phyloP scores from a whole-genome alignment of 768 basidiomycete genomes.

The Calocybe gangraenosa region DNA sequence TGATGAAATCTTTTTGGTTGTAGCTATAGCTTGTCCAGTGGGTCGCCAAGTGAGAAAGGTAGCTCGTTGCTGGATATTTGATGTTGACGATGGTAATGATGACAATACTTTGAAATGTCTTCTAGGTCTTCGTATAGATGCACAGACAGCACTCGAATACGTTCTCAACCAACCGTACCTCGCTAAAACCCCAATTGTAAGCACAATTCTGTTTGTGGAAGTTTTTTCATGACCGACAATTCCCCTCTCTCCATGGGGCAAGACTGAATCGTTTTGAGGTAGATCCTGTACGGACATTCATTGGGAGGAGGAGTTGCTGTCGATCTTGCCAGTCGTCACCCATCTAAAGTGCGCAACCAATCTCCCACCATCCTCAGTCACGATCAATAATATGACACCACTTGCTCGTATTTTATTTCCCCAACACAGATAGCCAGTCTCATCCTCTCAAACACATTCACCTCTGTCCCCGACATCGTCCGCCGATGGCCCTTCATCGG shows the following conservation, averaged over 20 bases:
- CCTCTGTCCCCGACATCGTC: slow-evolving; percentile 73
- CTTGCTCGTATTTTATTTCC: neutral
- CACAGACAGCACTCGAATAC: slow-evolving; percentile 75
- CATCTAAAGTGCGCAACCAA: slow-evolving; percentile 41
- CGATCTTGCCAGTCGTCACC: slow-evolving; percentile 71
- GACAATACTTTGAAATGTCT: neutral
- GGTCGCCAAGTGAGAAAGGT: slow-evolving; percentile 78
- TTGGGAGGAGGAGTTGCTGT: slow-evolving; percentile 90
- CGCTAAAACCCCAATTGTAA: slow-evolving; percentile 56
- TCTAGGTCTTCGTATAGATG: slow-evolving; percentile 69
- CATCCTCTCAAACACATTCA: slow-evolving; percentile 87
- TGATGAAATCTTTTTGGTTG: neutral
- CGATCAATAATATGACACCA: no score
- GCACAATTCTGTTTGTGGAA: no score
- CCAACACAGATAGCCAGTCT: slow-evolving; percentile 55
- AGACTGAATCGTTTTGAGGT: neutral
- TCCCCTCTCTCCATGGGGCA: neutral
- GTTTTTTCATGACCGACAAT: no score
- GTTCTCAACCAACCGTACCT: slow-evolving; percentile 53
- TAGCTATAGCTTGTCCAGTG: slow-evolving; percentile 80
- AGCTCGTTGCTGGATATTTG: slow-evolving; percentile 12
- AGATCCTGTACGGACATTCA: slow-evolving; percentile 72
- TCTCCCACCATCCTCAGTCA: neutral
- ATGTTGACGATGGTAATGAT: neutral
- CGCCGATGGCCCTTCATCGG: slow-evolving; percentile 60